These are phyloP conservation scores for Pseudogymnoascus sp. DNA, from an alignment of 2,329 filamentous ascomycete genomes.

Conservation along the genomic window DNA sequence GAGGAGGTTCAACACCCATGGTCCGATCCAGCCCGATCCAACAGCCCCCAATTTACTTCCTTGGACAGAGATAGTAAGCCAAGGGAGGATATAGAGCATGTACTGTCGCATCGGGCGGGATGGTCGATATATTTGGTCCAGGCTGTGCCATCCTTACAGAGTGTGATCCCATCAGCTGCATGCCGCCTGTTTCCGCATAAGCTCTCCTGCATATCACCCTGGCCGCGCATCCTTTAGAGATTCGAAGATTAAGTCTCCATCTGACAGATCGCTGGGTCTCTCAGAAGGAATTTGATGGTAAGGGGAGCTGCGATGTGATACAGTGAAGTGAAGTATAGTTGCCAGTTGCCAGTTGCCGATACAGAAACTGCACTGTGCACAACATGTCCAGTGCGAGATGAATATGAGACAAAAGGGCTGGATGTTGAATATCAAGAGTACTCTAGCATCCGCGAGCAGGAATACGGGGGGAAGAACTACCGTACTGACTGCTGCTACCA, in stretches of 20 bases:
- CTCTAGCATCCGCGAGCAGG: not conserved
- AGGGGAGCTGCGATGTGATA: not conserved
- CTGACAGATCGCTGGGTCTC: slow-evolving; percentile 3
- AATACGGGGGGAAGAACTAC: not conserved
- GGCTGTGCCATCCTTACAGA: slow-evolving; percentile 2
- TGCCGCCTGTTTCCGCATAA: slow-evolving; percentile 3
- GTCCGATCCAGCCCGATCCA: not conserved
- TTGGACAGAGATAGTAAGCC: slow-evolving; percentile 2
- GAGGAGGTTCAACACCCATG: not conserved
- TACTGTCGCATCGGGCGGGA: not conserved
- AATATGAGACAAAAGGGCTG: not conserved
- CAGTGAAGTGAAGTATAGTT: not conserved
- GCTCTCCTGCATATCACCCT: slow-evolving; percentile 3
- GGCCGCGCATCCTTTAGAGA: not conserved
- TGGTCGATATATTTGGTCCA: slow-evolving; percentile 3
- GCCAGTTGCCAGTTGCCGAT: not conserved
- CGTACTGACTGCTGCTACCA: not conserved
- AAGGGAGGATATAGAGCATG: not conserved
- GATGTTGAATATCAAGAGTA: slow-evolving; percentile 2
- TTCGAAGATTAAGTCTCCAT: slow-evolving; percentile 5
- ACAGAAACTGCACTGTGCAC: not conserved
- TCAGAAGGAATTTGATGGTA: slow-evolving; percentile 1
- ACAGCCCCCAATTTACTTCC: not conserved
- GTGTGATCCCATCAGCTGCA: slow-evolving; percentile 6
- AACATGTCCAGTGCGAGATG: not conserved